Evolutionary conservation across 1,139 yeast species (phyloP), one percentile per base, ranked within the genome.

Genomic region (Sugiyamaella pinicola): DNA sequence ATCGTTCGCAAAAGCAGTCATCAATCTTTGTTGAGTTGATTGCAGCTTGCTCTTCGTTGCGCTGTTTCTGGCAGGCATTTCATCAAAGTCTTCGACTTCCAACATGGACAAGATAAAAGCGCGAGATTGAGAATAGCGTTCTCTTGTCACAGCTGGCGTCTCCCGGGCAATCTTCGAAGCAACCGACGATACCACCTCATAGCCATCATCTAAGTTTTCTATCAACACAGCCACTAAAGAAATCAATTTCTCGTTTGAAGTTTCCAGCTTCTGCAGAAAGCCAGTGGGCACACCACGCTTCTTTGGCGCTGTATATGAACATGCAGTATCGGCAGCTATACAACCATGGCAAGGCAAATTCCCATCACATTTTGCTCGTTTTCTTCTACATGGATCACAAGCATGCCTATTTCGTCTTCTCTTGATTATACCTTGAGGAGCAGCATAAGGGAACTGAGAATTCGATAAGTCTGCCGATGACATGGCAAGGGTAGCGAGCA

Each of bases 261-360:
- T 29, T 19, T 52, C 55, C 13, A 52, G 29, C 22, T 48, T 47
- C 38, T 52, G 55, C 9, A 52, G 43, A 33, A 52, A 48, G 7
- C 55, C 55, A 4, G 55, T 38, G 4, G 55, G 55, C 2, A 52
- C 55, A 10, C 55, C 55, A n/a, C 55, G 24, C 33, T 52, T 52
- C 21, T 47, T 47, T 10, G 55, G 55, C 4, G 55, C 37, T 6
- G 55, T 52, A 35, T 52, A 52, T 6, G 52, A 38, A 19, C 55
- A 52, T 15, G 41, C n/a, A 10, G 40, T 19, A 7, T 43, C 42
- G 4, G 48, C 22, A 22, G 46, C 37, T 2, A 48, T 18, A 48
- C 55, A 52, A 10, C 47, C 46, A 34, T 44, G 49, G 31, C 55
- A 52, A 3, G 55, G 55, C 17, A 26, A 12, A 18, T 50, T 38